Evolutionary conservation across 139 green algal genomes (phyloP), one percentile per base, ranked within the genome.

Genomic region (Pleodorina starrii): DNA sequence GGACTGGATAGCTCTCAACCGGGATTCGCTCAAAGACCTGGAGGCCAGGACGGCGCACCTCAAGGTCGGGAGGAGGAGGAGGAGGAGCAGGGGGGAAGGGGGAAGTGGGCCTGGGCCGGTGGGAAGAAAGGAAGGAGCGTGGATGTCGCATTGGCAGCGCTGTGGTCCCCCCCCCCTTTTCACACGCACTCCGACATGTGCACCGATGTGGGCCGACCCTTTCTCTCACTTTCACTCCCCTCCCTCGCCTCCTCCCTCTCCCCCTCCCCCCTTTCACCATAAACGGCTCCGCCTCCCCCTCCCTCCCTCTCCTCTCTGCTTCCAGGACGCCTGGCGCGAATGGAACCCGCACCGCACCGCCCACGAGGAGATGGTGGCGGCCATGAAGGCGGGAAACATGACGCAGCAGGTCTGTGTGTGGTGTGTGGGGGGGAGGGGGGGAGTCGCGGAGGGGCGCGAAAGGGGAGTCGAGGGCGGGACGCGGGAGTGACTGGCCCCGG

Each of bases 281-380:
- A 40, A 36, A 19, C 3, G 10, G 7, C 72, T 59, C 32, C 40
- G 6, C 40, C 71, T 54, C 71, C 73, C 43, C 43, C 43, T 44
- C 44, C 29, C 54, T 25, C 5, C 69, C 1, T 44, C 74, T 44
- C 27, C 5, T 50, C 40, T 1, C 51, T 25, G 38, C 1, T 4
- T 12, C 16, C 80, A 87, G 81, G 93, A 92, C 1, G 46, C 40
- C 4, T 96, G 94, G 94, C 73, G 71, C 2, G 84, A 80, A 6
- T 96, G 94, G 94, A 96, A 96, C 66, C 83, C 83, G 23, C 91
- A 95, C 84, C 76, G 91, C 3, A 68, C 46, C 29, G 94, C 92
- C 21, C 75, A 85, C 1, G 73, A 90, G 69, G 25, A 92, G 57
- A 68, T 95, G 72, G 50, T 93, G 87, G 75, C 80, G 35, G 29